Evolutionary conservation across 2,329 filamentous ascomycete species (phyloP).

Genomic region (Atkinsonella texensis): DNA sequence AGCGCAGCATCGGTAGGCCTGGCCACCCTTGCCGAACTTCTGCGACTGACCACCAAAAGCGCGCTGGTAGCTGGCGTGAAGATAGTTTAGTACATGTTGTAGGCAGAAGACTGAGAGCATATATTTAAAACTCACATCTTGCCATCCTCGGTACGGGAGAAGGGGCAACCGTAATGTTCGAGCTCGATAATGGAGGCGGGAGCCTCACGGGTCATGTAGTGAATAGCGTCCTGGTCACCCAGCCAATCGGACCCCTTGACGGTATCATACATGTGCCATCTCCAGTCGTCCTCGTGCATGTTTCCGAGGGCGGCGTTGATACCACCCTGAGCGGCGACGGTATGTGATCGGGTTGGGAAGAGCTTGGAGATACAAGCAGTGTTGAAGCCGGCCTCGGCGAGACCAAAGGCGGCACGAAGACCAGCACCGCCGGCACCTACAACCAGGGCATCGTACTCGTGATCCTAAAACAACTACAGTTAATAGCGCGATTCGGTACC

Average conservation of each 20-base stretch:
- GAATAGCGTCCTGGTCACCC: slow-evolving; percentile 92
- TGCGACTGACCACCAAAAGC: slow-evolving; percentile 96
- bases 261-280: slow-evolving; percentile 99
- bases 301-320: slow-evolving; percentile 85
- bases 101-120: too few relatives aligned
- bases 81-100: background rate
- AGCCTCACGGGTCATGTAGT: slow-evolving; percentile 96
- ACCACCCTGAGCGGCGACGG: slow-evolving; percentile 69
- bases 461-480: slow-evolving; percentile 47
- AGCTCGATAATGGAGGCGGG: slow-evolving; percentile 86
- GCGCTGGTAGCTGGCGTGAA: slow-evolving; percentile 68
- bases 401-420: slow-evolving; percentile 72
- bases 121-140: slow-evolving; percentile 56
- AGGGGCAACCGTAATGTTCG: slow-evolving; percentile 95
- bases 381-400: slow-evolving; percentile 82
- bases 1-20: slow-evolving; percentile 94
- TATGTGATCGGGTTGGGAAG: slow-evolving; percentile 77
- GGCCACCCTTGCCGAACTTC: slow-evolving; percentile 90
- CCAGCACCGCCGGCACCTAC: slow-evolving; percentile 75
- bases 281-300: slow-evolving; percentile 98
- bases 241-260: slow-evolving; percentile 98
- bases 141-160: slow-evolving; percentile 91
- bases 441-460: slow-evolving; percentile 97
- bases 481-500: background rate
- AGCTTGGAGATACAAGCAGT: slow-evolving; percentile 81